Percentiles rank a stretch among this genome's conserved stretches.
Evolutionary conservation across 2,329 filamentous ascomycete genomes (phyloP).

Genomic region (Colletotrichum echinochloae): DNA sequence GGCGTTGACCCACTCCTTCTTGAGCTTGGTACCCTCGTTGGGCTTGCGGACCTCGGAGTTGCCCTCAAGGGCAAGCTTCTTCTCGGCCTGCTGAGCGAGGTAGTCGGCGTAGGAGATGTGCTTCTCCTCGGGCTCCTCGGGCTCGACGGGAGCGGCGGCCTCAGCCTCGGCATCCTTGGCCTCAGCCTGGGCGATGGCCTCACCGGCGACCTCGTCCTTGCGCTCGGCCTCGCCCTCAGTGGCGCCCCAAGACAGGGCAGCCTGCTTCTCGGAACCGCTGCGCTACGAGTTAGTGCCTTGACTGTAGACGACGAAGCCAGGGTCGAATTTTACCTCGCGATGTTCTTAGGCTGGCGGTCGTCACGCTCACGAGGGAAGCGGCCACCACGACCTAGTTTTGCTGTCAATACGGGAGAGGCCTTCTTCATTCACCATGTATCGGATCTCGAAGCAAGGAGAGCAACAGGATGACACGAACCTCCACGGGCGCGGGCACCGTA

Average conservation of each 20-base stretch:
- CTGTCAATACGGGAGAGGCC: conserved; percentile 21
- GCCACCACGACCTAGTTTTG: conserved; percentile 62
- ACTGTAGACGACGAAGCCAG: not conserved
- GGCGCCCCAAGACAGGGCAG: conserved; percentile 89
- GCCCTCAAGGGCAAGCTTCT: conserved; percentile 78
- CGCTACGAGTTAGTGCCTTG: conserved; percentile 43
- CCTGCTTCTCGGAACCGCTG: conserved; percentile 87
- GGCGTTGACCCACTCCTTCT: conserved; percentile 94
- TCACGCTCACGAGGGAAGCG: conserved; percentile 65
- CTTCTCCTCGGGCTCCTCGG: conserved; percentile 82
- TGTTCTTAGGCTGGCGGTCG: conserved; percentile 66
- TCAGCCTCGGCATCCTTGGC: conserved; percentile 74
- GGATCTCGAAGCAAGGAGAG: not conserved
- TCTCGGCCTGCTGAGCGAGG: conserved; percentile 77
- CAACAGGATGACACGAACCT: conserved; percentile 55
- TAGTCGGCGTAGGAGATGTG: conserved; percentile 91
- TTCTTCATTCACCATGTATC: not conserved
- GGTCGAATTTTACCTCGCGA: conserved; percentile 56
- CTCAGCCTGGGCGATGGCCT: conserved; percentile 88
- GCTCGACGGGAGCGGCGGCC: conserved; percentile 72
- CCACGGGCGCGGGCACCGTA: conserved; percentile 73
- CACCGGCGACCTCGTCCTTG: conserved; percentile 91
- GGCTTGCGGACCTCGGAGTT: conserved; percentile 81
- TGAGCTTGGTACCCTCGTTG: conserved; percentile 88
- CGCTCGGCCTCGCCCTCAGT: conserved; percentile 84